These are phyloP conservation scores for Botrytis byssoidea DNA, from an alignment of 2,329 filamentous ascomycete species.

Conservation along the genomic window DNA sequence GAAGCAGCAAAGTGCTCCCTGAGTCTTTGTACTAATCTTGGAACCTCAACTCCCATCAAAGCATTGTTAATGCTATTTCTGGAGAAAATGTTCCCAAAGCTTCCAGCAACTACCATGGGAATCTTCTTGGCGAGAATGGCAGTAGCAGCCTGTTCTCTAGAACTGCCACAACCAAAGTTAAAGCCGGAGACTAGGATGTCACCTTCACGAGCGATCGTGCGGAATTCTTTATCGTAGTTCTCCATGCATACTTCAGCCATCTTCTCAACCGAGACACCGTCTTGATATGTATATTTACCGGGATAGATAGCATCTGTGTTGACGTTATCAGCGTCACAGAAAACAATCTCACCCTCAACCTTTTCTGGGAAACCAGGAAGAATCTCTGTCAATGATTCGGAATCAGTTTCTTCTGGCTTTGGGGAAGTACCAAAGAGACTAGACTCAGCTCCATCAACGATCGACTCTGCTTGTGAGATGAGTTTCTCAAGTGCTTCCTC, in stretches of 20 bases:
- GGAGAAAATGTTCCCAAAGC: slow-evolving; percentile 81
- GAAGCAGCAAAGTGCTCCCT: slow-evolving; percentile 54
- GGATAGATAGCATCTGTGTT: slow-evolving; percentile 94
- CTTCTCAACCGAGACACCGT: slow-evolving; percentile 69
- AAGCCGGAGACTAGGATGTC: slow-evolving; percentile 85
- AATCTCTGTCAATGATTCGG: slow-evolving; percentile 61
- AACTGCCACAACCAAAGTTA: slow-evolving; percentile 85
- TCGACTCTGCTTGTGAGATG: slow-evolving; percentile 62
- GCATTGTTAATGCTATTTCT: slow-evolving; percentile 80
- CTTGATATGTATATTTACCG: slow-evolving; percentile 89
- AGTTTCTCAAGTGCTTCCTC: slow-evolving; percentile 71
- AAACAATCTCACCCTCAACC: slow-evolving; percentile 82
- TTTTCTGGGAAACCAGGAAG: slow-evolving; percentile 83
- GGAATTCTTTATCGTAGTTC: slow-evolving; percentile 82
- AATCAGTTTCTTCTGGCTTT: slow-evolving; percentile 46
- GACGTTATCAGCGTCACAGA: slow-evolving; percentile 82
- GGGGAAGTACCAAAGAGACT: slow-evolving; percentile 35
- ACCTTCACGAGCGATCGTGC: slow-evolving; percentile 58
- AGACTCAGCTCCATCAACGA: slow-evolving; percentile 40
- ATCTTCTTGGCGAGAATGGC: slow-evolving; percentile 80
- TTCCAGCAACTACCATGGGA: slow-evolving; percentile 75
- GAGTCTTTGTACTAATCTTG: slow-evolving; percentile 63
- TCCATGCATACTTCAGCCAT: slow-evolving; percentile 93
- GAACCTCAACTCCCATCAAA: slow-evolving; percentile 69
- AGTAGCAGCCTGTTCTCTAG: slow-evolving; percentile 84